Percentiles rank a stretch among this genome's conserved stretches.
Conservation (phyloP, 345 rosid species). For the Pistacia atlantica region DNA sequence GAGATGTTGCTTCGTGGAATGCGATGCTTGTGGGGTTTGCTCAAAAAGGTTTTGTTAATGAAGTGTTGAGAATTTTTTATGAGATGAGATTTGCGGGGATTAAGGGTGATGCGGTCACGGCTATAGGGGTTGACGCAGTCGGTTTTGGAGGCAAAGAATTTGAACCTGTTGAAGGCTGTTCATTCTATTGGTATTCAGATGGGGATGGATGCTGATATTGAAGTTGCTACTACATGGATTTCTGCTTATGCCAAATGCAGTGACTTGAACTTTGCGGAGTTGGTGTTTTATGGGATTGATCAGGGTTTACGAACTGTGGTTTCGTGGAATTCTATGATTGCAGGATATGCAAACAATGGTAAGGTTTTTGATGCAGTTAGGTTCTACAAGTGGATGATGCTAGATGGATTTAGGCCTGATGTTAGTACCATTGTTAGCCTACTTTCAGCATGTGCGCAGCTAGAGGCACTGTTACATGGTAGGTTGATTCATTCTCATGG, state of each 20-base stretch:
- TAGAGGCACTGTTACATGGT: conserved; percentile 45
- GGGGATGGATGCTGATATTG: conserved; percentile 52
- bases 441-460: conserved; percentile 47
- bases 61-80: conserved; percentile 30
- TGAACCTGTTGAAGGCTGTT: conserved; percentile 34
- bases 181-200: conserved; percentile 55
- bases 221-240: conserved; percentile 63
- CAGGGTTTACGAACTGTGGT: conserved; percentile 36
- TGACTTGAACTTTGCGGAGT: conserved; percentile 50
- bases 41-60: conserved; percentile 34
- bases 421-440: conserved; percentile 58
- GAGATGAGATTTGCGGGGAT: conserved; percentile 49
- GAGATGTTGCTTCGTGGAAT: conserved; percentile 66
- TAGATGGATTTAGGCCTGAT: conserved; percentile 51
- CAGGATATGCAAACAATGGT: conserved; percentile 45
- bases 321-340: conserved; percentile 69
- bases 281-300: conserved; percentile 48
- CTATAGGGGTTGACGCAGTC: conserved; percentile 49
- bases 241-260: conserved; percentile 60
- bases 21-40: conserved; percentile 58
- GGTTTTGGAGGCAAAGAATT: conserved; percentile 25
- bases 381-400: conserved; percentile 56
- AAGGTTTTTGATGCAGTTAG: conserved; percentile 36
- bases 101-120: conserved; percentile 56
- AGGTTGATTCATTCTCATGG: conserved; percentile 60